Base-by-base conservation (phyloP, 2,329 filamentous ascomycete species). In the Davidsoniella virescens region DNA sequence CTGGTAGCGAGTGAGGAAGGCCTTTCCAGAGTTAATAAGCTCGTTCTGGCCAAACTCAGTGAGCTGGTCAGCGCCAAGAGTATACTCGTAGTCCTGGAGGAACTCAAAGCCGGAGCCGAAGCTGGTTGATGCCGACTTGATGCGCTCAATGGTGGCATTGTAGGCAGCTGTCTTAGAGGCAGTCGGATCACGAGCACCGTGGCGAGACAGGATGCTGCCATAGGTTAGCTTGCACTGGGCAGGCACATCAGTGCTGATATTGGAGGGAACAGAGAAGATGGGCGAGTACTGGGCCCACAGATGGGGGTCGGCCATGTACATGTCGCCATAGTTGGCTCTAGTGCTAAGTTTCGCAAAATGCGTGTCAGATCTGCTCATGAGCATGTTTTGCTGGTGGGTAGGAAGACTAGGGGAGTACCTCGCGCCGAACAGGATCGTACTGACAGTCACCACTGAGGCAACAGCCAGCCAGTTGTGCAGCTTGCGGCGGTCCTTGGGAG, bases 221-320 rank as follows among this genome's bases (percentile, higher is more conserved):
- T 94, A 90, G 2, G 80, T 90, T 57, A 90, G 67, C 10, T 74
- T 67, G 65, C 88, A 95, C n/a, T 69, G 70, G 0, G 67, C 56
- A 0, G 87, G 87, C 1, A 82, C 66, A 6, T 69, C 67, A 5
- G 70, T 57, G 14, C 76, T 68, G 47, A 86, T 75, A 2, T 75
- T 68, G 1, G 82, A 87, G 5, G 79, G 73, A 0, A 88, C 80
- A 1, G 80, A 73, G 64, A 84, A 94, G 66, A 79, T 93, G 2
- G 87, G 85, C 16, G 86, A 83, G 63, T 94, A 94, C 62, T 90
- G 87, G 51, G 87, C 88, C 86, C 87, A 94, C n/a, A 53, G 47
- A 26, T 48, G 29, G 17, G 51, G 47, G 6, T 43, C 50, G 38
- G 37, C 47, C 14, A 43, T 38, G 38, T 47, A 53, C 18, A 53